Base-by-base conservation (phyloP, 345 rosid genomes). In the Trapa incisa region DNA sequence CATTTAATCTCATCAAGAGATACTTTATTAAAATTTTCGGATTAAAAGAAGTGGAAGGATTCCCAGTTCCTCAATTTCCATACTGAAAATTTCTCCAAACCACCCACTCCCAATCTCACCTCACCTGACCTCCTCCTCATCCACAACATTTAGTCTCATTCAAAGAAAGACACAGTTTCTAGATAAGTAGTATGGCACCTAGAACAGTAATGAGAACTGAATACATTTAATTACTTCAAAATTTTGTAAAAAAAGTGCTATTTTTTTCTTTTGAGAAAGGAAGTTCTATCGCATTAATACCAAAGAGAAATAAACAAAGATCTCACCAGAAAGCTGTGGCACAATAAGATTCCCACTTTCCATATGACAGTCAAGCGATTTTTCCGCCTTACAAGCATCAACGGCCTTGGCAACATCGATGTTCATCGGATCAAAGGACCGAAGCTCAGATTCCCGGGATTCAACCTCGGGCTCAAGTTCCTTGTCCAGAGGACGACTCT, bases 351-450 rank as follows among this genome's bases (percentile, higher is more conserved):
- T 68, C 85, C 94, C 96, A 77, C 74, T 67, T n/a, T 85, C 70
- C 60, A 54, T 71, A 38, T 85, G 79, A 66, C 91, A 75, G 33
- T 72, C 79, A 81, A 80, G 75, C 68, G 74, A 84, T 72, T 80
- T 87, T 4, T 74, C 83, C 72, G 76, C 84, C 47, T 72, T 72
- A 61, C 78, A 81, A 58, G 72, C 85, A 64, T 78, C 96, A 8
- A 77, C 77, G 69, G 83, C 75, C 76, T 84, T 83, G 35, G 75
- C 82, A 7, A 73, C 78, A 68, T 80, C 86, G 14, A 74, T 10
- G 67, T 65, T 75, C 37, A 75, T 79, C 77, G 76, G 95, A 91
- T 86, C 96, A 77, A 90, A 81, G 29, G 91, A 83, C 69, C 76
- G 81, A 48, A 80, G 80, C 70, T 86, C 96, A 41, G 80, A 73